Conservation (phyloP, 345 rosid species). For the Pistacia vera region DNA sequence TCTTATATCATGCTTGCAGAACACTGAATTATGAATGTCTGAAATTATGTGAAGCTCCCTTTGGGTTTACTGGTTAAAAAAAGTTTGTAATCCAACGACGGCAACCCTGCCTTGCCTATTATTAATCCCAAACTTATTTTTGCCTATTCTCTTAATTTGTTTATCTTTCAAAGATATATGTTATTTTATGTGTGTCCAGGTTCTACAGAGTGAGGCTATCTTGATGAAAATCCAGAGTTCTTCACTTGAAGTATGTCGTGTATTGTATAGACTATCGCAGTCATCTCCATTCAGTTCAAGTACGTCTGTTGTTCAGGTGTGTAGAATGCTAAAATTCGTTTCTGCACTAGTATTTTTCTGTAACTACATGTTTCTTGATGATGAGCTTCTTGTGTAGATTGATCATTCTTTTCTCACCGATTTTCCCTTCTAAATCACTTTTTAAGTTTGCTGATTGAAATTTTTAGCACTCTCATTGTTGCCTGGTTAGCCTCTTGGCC, state of each 20-base stretch:
- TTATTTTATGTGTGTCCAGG: slow-evolving; percentile 47
- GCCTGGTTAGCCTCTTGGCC: slow-evolving; percentile 7
- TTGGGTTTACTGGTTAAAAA: background rate
- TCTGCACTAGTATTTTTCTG: background rate
- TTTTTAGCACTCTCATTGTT: background rate
- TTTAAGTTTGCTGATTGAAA: slow-evolving; percentile 15
- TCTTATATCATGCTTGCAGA: slow-evolving; percentile 4
- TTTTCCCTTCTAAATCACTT: slow-evolving; percentile 1
- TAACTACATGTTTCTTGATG: background rate
- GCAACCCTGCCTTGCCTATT: background rate
- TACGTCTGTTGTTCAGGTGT: slow-evolving; percentile 61
- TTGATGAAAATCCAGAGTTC: slow-evolving; percentile 57
- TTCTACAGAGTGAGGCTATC: slow-evolving; percentile 54
- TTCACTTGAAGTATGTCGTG: slow-evolving; percentile 63
- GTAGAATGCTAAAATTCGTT: slow-evolving; percentile 11
- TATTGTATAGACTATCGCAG: slow-evolving; percentile 45
- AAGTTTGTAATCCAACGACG: background rate
- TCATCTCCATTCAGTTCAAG: slow-evolving; percentile 51
- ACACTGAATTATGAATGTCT: background rate
- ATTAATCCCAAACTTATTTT: background rate
- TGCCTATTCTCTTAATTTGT: background rate
- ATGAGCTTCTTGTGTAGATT: slow-evolving; percentile 7
- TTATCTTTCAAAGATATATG: background rate
- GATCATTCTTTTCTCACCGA: background rate
- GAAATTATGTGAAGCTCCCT: background rate